A percentile compares a stretch with the other conserved stretches of the same genome.
These are phyloP conservation scores for Boletellus deceptivus DNA, from an alignment of 1,284 basidiomycete species.

Conservation along the genomic window DNA sequence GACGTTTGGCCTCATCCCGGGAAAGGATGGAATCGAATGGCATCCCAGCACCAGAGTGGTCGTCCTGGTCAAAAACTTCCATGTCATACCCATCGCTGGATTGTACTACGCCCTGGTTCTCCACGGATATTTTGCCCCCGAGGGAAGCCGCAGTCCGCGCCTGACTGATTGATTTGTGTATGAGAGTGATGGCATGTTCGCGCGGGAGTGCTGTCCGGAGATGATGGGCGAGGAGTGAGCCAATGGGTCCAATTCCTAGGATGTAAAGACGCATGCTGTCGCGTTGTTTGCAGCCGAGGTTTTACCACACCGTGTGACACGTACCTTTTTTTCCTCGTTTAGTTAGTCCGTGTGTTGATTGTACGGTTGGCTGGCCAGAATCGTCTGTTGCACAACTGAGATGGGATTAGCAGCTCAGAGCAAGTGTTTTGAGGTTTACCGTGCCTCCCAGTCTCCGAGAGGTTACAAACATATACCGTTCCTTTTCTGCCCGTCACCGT, in stretches of 20 bases:
- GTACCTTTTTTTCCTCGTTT: background rate
- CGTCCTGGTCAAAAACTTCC: conserved; percentile 42
- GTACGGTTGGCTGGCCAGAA: too few relatives aligned
- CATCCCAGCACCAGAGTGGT: conserved; percentile 28
- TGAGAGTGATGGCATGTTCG: conserved; percentile 61
- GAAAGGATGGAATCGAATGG: conserved; percentile 18
- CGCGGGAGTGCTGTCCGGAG: conserved; percentile 59
- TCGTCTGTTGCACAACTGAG: too few relatives aligned
- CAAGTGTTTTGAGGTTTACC: too few relatives aligned
- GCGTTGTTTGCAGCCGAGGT: background rate
- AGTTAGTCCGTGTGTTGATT: too few relatives aligned
- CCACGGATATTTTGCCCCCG: conserved; percentile 43
- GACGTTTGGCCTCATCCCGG: conserved; percentile 8
- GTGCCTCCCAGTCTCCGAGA: too few relatives aligned
- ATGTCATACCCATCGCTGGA: conserved; percentile 44
- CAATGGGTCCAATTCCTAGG: conserved; percentile 78
- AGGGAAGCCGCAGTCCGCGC: conserved; percentile 32
- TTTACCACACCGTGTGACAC: background rate
- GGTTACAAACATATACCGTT: too few relatives aligned
- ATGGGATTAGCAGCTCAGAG: too few relatives aligned
- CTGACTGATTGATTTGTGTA: conserved; percentile 51
- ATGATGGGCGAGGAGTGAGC: conserved; percentile 77
- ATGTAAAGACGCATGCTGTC: conserved; percentile 67
- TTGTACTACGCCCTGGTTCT: conserved; percentile 45
- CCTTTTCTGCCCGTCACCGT: too few relatives aligned